Evolutionary conservation across 495 filamentous ascomycete genomes (phyloP).

Genomic region (Aspergillus ellipticus): DNA sequence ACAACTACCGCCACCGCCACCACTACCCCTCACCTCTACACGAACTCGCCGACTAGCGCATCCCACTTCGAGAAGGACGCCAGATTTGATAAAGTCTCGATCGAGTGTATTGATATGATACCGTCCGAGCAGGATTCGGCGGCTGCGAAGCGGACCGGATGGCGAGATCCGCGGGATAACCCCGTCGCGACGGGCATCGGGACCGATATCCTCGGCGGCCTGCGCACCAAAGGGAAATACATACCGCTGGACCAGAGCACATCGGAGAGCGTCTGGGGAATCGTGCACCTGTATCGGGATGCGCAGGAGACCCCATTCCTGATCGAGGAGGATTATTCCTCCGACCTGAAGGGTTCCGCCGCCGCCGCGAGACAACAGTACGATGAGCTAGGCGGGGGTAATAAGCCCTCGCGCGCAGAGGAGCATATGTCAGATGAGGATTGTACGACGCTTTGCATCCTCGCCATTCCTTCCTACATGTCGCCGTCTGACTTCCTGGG

Average conservation of each 20-base stretch:
- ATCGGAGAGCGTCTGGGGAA: slow-evolving; percentile 83
- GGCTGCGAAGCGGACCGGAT: slow-evolving; percentile 11
- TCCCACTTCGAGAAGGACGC: slow-evolving; percentile 47
- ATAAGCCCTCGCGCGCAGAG: slow-evolving; percentile 14
- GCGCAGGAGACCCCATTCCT: slow-evolving; percentile 63
- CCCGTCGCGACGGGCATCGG: slow-evolving; percentile 47
- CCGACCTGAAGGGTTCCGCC: slow-evolving; percentile 41
- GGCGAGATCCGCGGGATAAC: slow-evolving; percentile 17
- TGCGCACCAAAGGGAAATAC: slow-evolving; percentile 73
- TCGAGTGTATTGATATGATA: slow-evolving; percentile 69
- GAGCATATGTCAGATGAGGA: slow-evolving; percentile 48
- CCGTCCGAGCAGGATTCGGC: slow-evolving; percentile 22
- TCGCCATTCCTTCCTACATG: slow-evolving; percentile 91
- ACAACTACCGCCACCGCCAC: background rate
- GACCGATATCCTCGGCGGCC: slow-evolving; percentile 49
- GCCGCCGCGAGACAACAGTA: slow-evolving; percentile 30
- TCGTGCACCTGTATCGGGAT: slow-evolving; percentile 92
- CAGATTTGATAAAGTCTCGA: slow-evolving; percentile 58
- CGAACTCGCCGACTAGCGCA: slow-evolving; percentile 15
- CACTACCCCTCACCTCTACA: slow-evolving; percentile 15
- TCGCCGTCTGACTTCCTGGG: slow-evolving; percentile 88
- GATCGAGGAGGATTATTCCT: slow-evolving; percentile 37
- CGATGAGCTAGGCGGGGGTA: slow-evolving; percentile 24
- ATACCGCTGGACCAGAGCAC: slow-evolving; percentile 69
- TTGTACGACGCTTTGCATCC: slow-evolving; percentile 87